These are phyloP conservation scores for Epichloe hybrida DNA, from an alignment of 2,329 filamentous ascomycete species.

Conservation along the genomic window DNA sequence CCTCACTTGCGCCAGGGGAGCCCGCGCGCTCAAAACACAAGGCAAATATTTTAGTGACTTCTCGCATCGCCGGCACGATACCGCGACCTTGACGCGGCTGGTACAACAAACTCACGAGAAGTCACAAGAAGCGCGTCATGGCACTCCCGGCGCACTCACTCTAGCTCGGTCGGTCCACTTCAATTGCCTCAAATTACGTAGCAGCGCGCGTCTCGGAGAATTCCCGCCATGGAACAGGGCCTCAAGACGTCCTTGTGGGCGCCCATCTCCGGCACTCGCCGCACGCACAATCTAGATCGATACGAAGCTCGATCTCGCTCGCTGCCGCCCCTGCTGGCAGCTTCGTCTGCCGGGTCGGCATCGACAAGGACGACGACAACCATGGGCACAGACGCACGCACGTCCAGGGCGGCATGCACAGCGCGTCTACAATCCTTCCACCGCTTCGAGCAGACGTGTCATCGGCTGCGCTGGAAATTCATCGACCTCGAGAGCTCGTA, in stretches of 20 bases:
- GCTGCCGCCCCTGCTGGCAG: not conserved
- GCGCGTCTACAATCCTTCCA: conserved; percentile 29
- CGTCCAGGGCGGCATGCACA: not conserved
- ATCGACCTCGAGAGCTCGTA: conserved; percentile 46
- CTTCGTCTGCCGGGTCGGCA: not conserved
- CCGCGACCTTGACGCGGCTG: too few relatives aligned
- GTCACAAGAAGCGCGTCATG: not conserved
- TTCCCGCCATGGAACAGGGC: not conserved
- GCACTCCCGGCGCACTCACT: not conserved
- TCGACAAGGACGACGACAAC: not conserved
- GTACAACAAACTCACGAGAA: too few relatives aligned
- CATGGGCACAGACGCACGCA: not conserved
- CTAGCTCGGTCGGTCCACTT: not conserved
- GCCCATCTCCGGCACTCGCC: not conserved
- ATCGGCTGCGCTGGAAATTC: conserved; percentile 49
- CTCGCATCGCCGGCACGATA: too few relatives aligned
- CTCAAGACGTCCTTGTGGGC: conserved; percentile 8
- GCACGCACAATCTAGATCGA: not conserved
- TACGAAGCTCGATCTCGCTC: conserved; percentile 2
- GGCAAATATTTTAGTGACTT: too few relatives aligned
- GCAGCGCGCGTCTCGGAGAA: too few relatives aligned
- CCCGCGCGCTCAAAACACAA: too few relatives aligned
- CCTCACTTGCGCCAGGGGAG: too few relatives aligned
- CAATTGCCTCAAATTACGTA: not conserved
- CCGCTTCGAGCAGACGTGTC: conserved; percentile 46